Evolutionary conservation across 1,284 basidiomycete genomes (phyloP), one percentile per base, ranked within the genome.

Genomic region (Trametes polyzona): DNA sequence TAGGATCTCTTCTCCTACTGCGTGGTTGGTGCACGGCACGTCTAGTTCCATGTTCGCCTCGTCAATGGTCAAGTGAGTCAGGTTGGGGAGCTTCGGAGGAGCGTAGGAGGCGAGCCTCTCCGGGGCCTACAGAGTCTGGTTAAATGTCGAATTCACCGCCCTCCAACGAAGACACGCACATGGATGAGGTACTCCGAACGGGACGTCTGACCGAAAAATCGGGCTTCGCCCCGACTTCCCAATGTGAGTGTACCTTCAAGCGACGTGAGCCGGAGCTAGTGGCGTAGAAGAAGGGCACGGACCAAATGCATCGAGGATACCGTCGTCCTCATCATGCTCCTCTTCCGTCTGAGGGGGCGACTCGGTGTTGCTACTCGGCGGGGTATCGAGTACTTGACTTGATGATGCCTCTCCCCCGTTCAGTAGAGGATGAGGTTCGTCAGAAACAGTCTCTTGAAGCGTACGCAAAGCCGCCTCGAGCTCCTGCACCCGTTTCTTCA

Each of bases 171-270:
- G 17, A 37, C 26, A 63, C 74, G 61, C 69, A 84, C 83, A 54
- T 78, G 76, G 11, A 83, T 75, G 7, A 86, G 75, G 67, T 80
- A 83, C 83, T 89, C 87, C 32, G 83, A 78, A 24, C 85, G 78
- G 0, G 87, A 83, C 1, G 85, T 87, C 54, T 81, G 78, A 16
- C 87, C 85, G 58, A 84, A 77, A 64, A 84, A 88, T 43, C 70
- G 76, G 1, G 80, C 76, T 65, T 83, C 83, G 0, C 83, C 84
- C 47, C 79, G 72, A 26, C 76, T 67, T 10, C 82, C 82, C 17
- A 88, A 75, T 7, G 80, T 81, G 40, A 89, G 71, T n/a, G 87
- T 87, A 16, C 86, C 86, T 86, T 47, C 8, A 16, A 0, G 6
- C 8, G 19, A 23, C 1, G 17, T 55, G 9, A 50, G 35, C 21